A percentile compares a stretch with the other conserved stretches of the same genome.
Evolutionary conservation across 163 green algal species (phyloP).

Genomic region (Prototheca stagnorum): DNA sequence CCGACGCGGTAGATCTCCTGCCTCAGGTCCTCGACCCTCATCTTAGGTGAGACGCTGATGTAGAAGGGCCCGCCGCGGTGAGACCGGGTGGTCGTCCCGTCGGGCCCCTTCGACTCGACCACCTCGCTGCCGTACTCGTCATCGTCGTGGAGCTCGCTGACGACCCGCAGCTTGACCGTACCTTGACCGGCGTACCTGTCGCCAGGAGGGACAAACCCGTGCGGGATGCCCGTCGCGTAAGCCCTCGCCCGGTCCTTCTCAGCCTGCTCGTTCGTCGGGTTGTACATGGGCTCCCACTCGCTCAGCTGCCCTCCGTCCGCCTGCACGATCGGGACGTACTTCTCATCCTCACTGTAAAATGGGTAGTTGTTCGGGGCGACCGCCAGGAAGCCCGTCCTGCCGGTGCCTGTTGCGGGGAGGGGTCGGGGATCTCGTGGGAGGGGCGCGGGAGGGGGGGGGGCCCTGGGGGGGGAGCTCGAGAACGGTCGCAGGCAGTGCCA

Average conservation of each 20-base stretch:
- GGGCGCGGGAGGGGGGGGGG: no score
- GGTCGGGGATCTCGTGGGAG: no score
- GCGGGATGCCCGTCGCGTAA: slow-evolving; percentile 56
- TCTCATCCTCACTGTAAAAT: slow-evolving; percentile 70
- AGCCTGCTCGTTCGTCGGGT: slow-evolving; percentile 60
- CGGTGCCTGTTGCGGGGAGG: slow-evolving; percentile 37
- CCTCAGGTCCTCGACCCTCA: slow-evolving; percentile 62
- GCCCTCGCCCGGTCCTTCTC: slow-evolving; percentile 52
- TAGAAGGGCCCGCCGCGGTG: slow-evolving; percentile 65
- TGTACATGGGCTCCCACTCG: slow-evolving; percentile 81
- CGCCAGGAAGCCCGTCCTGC: slow-evolving; percentile 51
- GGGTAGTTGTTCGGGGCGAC: slow-evolving; percentile 85
- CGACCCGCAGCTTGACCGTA: slow-evolving; percentile 46
- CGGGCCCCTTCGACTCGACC: slow-evolving; percentile 27
- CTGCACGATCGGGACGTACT: slow-evolving; percentile 69
- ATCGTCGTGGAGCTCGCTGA: slow-evolving; percentile 52
- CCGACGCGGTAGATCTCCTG: slow-evolving; percentile 55
- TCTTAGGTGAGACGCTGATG: slow-evolving; percentile 47
- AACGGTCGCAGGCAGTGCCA: no score
- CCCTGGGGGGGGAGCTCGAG: no score
- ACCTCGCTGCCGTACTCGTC: slow-evolving; percentile 63
- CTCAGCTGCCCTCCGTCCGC: slow-evolving; percentile 69
- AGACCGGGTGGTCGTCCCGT: no score
- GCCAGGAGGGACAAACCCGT: slow-evolving; percentile 54
- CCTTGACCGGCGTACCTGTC: slow-evolving; percentile 39